Conservation (phyloP, 352 stramenopile species). For the Pythium guiyangense region DNA sequence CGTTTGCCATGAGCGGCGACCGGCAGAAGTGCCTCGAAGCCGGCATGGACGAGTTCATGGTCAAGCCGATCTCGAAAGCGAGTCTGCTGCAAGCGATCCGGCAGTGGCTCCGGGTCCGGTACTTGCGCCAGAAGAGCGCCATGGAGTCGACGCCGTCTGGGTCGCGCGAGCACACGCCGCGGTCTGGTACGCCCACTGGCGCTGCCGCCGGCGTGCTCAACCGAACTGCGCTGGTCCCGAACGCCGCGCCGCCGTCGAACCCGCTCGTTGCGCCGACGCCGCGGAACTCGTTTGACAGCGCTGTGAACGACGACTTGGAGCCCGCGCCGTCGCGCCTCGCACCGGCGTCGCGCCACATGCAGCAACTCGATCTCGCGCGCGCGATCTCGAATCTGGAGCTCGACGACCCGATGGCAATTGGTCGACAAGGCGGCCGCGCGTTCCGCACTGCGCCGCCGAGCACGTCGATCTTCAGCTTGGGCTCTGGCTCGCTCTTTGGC, state of each 20-base stretch:
- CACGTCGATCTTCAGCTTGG: constrained; percentile 71
- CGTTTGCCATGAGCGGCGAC: constrained; percentile 72
- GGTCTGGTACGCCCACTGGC: constrained; percentile 7
- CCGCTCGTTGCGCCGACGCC: constrained; percentile 8
- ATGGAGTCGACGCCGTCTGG: constrained; percentile 13
- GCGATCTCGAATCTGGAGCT: constrained; percentile 78
- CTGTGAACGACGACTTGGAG: constrained; percentile 15
- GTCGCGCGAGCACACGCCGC: constrained; percentile 15
- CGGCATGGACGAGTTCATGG: constrained; percentile 80
- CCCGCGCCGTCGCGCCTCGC: constrained; percentile 26
- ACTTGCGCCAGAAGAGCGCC: constrained; percentile 28
- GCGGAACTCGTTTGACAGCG: constrained; percentile 15
- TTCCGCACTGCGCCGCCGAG: constrained; percentile 40
- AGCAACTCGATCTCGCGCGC: constrained; percentile 67
- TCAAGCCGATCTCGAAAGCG: constrained; percentile 70
- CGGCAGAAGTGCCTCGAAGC: constrained; percentile 63
- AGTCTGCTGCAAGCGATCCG: constrained; percentile 57
- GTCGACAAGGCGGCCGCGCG: constrained; percentile 43
- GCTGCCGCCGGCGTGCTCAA: not conserved
- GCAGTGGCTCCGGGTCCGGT: constrained; percentile 64
- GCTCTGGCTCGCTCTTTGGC: constrained; percentile 41
- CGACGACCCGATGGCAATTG: constrained; percentile 70
- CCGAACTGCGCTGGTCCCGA: not conserved
- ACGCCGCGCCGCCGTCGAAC: constrained; percentile 5
- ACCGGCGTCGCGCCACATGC: constrained; percentile 68